Evolutionary conservation across 345 rosid species (phyloP).

Genomic region (Dipteronia sinensis): DNA sequence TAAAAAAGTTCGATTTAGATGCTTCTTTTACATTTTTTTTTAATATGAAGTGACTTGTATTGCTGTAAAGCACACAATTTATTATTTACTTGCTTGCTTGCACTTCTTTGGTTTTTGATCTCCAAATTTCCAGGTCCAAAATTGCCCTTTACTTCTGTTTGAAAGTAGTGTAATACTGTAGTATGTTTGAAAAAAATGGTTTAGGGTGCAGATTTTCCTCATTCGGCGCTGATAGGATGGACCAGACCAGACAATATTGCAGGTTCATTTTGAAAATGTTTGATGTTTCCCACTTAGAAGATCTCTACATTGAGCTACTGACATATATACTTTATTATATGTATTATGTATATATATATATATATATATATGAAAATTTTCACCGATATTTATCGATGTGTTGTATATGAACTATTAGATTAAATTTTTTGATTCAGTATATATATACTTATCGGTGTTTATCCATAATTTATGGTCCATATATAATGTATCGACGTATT

Average conservation of each 20-base stretch:
- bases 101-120: background rate
- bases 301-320: background rate
- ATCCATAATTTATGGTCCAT: no score
- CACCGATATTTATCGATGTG: no score
- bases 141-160: background rate
- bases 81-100: slow-evolving; percentile 8
- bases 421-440: no score
- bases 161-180: background rate
- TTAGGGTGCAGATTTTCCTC: slow-evolving; percentile 7
- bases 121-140: background rate
- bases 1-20: slow-evolving; percentile 23
- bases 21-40: slow-evolving; percentile 27
- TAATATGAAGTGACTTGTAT: slow-evolving; percentile 14
- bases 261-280: background rate
- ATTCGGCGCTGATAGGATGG: slow-evolving; percentile 14
- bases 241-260: background rate
- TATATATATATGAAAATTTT: no score
- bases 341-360: background rate
- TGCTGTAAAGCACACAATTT: slow-evolving; percentile 20
- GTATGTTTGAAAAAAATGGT: slow-evolving; percentile 1
- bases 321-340: background rate
- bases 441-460: no score
- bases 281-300: background rate
- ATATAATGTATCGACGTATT: no score
- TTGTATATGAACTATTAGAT: no score